Conservation (phyloP, 352 stramenopile species). For the Globisporangium cystogenes region DNA sequence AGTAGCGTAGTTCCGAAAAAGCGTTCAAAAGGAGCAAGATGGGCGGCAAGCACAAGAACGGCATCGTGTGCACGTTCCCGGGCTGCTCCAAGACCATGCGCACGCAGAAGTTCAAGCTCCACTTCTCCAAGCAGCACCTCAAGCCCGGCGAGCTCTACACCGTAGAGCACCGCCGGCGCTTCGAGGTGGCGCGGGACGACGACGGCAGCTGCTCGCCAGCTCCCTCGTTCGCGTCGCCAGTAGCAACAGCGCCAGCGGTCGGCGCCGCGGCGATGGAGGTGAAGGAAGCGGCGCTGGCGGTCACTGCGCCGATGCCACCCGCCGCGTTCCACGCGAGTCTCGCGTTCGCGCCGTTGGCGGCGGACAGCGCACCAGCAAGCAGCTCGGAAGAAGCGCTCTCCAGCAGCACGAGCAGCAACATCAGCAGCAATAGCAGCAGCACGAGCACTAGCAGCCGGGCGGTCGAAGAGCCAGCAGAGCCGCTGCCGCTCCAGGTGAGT, state of each 20-base stretch:
- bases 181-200: slow-evolving; percentile 70
- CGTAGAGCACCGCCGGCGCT: slow-evolving; percentile 69
- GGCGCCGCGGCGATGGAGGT: not conserved
- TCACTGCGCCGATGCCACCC: not conserved
- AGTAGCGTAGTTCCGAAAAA: too few relatives aligned
- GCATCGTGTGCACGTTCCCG: slow-evolving; percentile 78
- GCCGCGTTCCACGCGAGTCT: not conserved
- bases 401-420: slow-evolving; percentile 8
- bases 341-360: not conserved
- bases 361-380: not conserved
- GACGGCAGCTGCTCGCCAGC: slow-evolving; percentile 3
- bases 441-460: not conserved
- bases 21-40: too few relatives aligned
- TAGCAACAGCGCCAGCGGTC: slow-evolving; percentile 1
- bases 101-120: slow-evolving; percentile 85
- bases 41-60: slow-evolving; percentile 87
- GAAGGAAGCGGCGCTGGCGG: not conserved
- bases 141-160: slow-evolving; percentile 74
- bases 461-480: not conserved
- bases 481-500: not conserved
- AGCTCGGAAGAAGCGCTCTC: not conserved
- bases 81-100: slow-evolving; percentile 81
- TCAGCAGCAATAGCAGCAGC: too few relatives aligned
- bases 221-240: slow-evolving; percentile 3
- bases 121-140: slow-evolving; percentile 76